These are phyloP conservation scores for Triticum timopheevii DNA, from an alignment of 176 grass and related monocot genomes.

Conservation along the genomic window DNA sequence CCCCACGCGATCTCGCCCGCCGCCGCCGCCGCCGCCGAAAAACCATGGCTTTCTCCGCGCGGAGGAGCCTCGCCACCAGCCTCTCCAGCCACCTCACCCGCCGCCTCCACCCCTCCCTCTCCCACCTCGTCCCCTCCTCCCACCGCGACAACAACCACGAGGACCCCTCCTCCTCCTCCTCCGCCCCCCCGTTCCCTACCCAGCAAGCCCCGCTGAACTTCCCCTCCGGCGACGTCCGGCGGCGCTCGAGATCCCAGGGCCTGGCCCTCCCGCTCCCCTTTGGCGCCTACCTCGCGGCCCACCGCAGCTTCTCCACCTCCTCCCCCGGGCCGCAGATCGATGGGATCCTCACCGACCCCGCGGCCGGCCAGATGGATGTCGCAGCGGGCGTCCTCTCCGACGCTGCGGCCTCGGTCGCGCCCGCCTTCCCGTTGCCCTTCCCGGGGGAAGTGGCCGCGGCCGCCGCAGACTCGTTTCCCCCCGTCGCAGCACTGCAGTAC, in stretches of 20 bases:
- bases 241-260: constrained; percentile 5
- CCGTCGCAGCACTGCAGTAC: constrained; percentile 75
- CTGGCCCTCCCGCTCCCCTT: constrained; percentile 29
- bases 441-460: constrained; percentile 83
- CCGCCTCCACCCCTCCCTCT: constrained; percentile 39
- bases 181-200: neutral
- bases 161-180: neutral
- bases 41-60: constrained; percentile 57
- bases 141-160: constrained; percentile 27
- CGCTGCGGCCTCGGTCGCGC: neutral
- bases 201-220: neutral
- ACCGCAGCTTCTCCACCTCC: constrained; percentile 29
- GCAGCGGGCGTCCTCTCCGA: constrained; percentile 30
- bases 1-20: neutral
- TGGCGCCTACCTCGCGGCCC: constrained; percentile 26
- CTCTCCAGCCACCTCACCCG: constrained; percentile 45
- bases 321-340: constrained; percentile 12
- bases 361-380: neutral
- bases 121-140: constrained; percentile 43
- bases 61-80: constrained; percentile 47
- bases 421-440: constrained; percentile 39
- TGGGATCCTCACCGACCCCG: constrained; percentile 38
- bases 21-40: neutral
- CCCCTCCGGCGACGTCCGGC: neutral
- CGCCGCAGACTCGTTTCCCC: constrained; percentile 60